Evolutionary conservation across 768 basidiomycete genomes (phyloP).

Genomic region (Termitomyces titanicus): DNA sequence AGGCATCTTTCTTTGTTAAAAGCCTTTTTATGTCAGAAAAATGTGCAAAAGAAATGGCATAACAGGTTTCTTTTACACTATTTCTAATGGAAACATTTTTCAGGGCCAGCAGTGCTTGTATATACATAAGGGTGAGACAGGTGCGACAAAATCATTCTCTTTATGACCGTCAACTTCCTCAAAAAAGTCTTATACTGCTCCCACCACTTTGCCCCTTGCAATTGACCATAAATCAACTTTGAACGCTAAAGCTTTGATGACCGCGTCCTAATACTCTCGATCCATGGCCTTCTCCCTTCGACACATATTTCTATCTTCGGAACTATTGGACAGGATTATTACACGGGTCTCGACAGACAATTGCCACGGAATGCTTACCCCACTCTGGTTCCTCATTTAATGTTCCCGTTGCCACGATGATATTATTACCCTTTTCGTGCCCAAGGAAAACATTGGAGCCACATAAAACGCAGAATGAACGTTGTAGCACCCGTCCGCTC

Average conservation of each 20-base stretch:
- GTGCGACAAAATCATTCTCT: no score
- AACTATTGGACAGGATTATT: not conserved
- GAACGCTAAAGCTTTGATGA: conserved; percentile 3
- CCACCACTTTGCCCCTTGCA: no score
- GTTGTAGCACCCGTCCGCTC: conserved; percentile 25
- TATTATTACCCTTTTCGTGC: conserved; percentile 5
- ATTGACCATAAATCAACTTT: no score
- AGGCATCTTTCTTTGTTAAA: no score
- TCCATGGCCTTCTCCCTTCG: conserved; percentile 11
- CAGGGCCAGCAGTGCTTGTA: no score
- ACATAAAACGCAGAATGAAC: conserved; percentile 32
- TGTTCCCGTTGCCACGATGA: conserved; percentile 11
- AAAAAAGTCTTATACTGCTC: no score
- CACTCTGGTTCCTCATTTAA: conserved; percentile 10
- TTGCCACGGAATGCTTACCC: conserved; percentile 6
- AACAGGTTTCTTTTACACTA: no score
- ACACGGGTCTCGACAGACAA: not conserved
- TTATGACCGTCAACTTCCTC: no score
- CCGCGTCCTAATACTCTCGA: conserved; percentile 6
- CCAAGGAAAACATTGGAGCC: conserved; percentile 32
- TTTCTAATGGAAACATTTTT: no score
- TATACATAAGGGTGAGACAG: no score
- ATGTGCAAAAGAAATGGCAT: no score
- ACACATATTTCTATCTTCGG: conserved; percentile 1
- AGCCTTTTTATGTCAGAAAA: no score